Evolutionary conservation across 139 green algal species (phyloP).

Genomic region (Chlamydomonas sp.): DNA sequence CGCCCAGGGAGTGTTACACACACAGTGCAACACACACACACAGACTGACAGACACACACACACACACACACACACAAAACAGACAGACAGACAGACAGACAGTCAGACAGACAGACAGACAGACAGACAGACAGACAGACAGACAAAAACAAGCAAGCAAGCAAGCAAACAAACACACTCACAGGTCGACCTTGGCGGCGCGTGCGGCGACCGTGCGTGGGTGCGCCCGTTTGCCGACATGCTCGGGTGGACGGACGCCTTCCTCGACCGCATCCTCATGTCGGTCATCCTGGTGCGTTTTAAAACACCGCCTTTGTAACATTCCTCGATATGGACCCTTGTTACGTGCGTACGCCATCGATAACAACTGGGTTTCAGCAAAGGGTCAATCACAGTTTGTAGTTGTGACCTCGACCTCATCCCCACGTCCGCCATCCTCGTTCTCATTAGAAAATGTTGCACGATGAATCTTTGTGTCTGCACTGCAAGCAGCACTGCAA

Average conservation of each 20-base stretch:
- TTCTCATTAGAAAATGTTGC: conserved; percentile 16
- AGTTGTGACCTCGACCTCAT: conserved; percentile 33
- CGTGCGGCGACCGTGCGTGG: conserved; percentile 34
- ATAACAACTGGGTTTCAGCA: neutral
- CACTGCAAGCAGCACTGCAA: too few species aligned
- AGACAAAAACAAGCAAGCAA: too few species aligned
- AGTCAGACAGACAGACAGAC: too few species aligned
- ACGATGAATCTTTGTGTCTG: neutral
- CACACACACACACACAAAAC: too few species aligned
- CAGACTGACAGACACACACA: too few species aligned
- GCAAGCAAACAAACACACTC: too few species aligned
- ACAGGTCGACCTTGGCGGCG: conserved; percentile 46
- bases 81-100: too few species aligned
- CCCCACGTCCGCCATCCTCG: conserved; percentile 45
- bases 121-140: too few species aligned
- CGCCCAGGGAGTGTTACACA: too few species aligned
- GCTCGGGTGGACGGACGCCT: conserved; percentile 43
- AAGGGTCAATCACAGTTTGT: neutral
- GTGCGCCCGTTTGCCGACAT: conserved; percentile 22
- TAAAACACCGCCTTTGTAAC: too few species aligned
- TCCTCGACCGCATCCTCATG: conserved; percentile 52
- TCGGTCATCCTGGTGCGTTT: conserved; percentile 44
- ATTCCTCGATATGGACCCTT: neutral
- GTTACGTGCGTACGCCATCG: neutral
- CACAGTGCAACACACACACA: too few species aligned